A percentile compares a stretch with the other conserved stretches of the same genome.
Conservation (phyloP, 2,329 filamentous ascomycete species). For the Gnomoniopsis smithogilvyi region DNA sequence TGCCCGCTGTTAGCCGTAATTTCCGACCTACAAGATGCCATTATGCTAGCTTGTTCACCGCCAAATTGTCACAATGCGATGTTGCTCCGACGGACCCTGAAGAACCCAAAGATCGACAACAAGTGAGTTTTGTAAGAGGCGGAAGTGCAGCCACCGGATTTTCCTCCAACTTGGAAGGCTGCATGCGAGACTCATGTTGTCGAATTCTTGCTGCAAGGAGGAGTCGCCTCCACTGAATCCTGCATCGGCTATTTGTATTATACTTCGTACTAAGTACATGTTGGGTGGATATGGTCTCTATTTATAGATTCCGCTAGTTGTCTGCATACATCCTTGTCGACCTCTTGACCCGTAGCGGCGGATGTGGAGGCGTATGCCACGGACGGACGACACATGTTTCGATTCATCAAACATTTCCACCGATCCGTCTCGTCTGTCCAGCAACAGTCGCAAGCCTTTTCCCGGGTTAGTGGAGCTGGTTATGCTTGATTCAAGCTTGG, state of each 20-base stretch:
- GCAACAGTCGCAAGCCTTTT: neutral
- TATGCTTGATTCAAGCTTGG: neutral
- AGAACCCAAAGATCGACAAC: too few relatives aligned
- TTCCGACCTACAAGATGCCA: neutral
- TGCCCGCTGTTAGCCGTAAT: neutral
- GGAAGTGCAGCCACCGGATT: neutral
- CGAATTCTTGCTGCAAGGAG: conserved; percentile 2
- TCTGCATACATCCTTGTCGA: neutral
- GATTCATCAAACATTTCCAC: neutral
- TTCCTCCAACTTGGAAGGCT: too few relatives aligned
- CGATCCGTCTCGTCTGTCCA: neutral
- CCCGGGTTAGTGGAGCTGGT: neutral
- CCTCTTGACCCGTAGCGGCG: conserved; percentile 12
- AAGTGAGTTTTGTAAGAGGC: neutral
- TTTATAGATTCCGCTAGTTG: conserved; percentile 3
- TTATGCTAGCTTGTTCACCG: too few relatives aligned
- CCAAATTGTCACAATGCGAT: neutral
- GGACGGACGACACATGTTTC: conserved; percentile 6
- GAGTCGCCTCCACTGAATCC: neutral
- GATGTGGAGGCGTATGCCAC: conserved; percentile 1
- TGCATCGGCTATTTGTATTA: neutral
- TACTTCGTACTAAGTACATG: too few relatives aligned
- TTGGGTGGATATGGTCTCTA: conserved; percentile 1
- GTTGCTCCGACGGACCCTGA: neutral
- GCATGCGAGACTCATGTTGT: too few relatives aligned